Evolutionary conservation across 306 rosid genomes (phyloP).

Genomic region (Vigna reflexopilosa): DNA sequence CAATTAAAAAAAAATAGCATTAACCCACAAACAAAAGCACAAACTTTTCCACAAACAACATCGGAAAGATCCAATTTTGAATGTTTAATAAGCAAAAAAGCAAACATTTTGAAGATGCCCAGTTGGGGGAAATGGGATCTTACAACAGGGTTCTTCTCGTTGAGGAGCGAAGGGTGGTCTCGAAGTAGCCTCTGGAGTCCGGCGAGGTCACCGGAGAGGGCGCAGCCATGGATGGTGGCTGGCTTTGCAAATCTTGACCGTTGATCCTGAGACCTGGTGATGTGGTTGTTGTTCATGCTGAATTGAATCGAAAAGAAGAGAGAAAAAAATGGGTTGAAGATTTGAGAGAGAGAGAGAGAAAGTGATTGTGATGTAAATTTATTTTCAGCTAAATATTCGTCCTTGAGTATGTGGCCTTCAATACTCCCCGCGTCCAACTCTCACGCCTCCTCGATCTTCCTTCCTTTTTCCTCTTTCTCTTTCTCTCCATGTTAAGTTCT

Average conservation of each 20-base stretch:
- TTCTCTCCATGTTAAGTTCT: too few relatives aligned
- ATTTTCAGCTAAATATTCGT: conserved; percentile 28
- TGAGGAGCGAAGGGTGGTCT: conserved; percentile 76
- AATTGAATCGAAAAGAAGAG: conserved; percentile 26
- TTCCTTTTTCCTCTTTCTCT: not conserved
- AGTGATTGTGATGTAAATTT: not conserved
- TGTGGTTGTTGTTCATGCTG: conserved; percentile 59
- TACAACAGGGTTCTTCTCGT: conserved; percentile 82
- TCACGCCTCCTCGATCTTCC: conserved; percentile 29
- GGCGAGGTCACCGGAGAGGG: conserved; percentile 76
- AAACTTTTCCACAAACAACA: not conserved
- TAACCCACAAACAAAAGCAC: not conserved
- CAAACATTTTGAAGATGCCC: conserved; percentile 15
- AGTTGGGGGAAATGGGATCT: conserved; percentile 45
- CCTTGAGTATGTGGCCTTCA: conserved; percentile 13
- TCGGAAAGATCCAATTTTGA: conserved; percentile 25
- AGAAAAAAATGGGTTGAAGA: conserved; percentile 9
- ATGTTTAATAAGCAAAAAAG: not conserved
- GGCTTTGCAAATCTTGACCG: conserved; percentile 77
- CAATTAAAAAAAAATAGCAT: conserved; percentile 1
- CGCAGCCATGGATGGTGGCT: conserved; percentile 74
- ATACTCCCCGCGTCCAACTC: conserved; percentile 23
- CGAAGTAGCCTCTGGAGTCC: conserved; percentile 82
- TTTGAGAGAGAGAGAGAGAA: conserved; percentile 23
- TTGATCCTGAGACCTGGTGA: conserved; percentile 56